A percentile compares a stretch with the other conserved stretches of the same genome.
These are phyloP conservation scores for Dovyalis caffra DNA, from an alignment of 345 rosid species.

Conservation along the genomic window DNA sequence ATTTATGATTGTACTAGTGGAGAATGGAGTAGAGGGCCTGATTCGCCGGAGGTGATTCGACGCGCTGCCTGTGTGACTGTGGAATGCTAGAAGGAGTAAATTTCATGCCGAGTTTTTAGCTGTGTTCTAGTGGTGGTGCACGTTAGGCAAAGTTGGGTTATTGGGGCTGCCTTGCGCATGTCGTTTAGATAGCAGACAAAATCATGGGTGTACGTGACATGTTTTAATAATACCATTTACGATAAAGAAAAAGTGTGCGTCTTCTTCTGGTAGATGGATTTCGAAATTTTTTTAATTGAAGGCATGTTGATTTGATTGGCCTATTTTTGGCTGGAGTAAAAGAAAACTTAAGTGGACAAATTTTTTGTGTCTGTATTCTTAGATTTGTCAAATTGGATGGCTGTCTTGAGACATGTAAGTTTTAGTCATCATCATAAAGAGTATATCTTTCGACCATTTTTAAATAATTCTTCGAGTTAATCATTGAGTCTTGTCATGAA, in stretches of 20 bases:
- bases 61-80: slow-evolving; percentile 82
- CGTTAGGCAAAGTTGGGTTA: not conserved
- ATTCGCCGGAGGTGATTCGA: slow-evolving; percentile 64
- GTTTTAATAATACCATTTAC: slow-evolving; percentile 10
- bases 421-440: no score
- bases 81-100: slow-evolving; percentile 36
- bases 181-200: slow-evolving; percentile 22
- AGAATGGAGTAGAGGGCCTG: slow-evolving; percentile 78
- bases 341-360: not conserved
- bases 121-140: not conserved
- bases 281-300: not conserved
- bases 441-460: no score
- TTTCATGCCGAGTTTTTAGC: not conserved
- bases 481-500: no score
- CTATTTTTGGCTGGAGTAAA: not conserved
- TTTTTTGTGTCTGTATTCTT: not conserved
- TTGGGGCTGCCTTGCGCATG: slow-evolving; percentile 1
- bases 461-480: no score
- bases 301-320: not conserved
- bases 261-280: not conserved
- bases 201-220: slow-evolving; percentile 5
- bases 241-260: slow-evolving; percentile 10
- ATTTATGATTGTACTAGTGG: slow-evolving; percentile 50
- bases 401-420: no score
- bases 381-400: not conserved